Conservation (phyloP, 2,329 filamentous ascomycete species). For the Fusarium kyushuense region DNA sequence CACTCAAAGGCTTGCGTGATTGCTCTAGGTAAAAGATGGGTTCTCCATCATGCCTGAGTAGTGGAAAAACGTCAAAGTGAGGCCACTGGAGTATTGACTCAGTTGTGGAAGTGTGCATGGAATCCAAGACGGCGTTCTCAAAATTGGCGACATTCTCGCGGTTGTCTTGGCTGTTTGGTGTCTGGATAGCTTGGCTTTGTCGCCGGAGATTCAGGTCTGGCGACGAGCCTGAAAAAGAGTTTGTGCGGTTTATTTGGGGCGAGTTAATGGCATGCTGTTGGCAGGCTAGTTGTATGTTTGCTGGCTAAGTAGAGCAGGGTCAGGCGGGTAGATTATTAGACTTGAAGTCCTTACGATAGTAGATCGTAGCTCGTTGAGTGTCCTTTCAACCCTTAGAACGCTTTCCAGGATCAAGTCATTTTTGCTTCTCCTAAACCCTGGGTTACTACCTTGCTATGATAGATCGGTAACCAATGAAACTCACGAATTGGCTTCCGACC, state of each 20-base stretch:
- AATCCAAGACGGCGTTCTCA: constrained; percentile 63
- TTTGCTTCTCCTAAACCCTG: constrained; percentile 57
- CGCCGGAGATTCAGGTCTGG: constrained; percentile 38
- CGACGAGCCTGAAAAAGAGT: constrained; percentile 44
- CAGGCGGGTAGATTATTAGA: neutral
- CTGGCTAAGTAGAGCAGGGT: constrained; percentile 10
- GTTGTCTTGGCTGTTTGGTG: constrained; percentile 37
- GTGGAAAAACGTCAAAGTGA: constrained; percentile 60
- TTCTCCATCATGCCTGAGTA: constrained; percentile 56
- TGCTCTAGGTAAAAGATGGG: constrained; percentile 64
- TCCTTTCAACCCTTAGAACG: constrained; percentile 61
- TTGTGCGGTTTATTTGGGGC: constrained; percentile 35
- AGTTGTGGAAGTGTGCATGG: constrained; percentile 63
- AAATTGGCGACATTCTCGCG: constrained; percentile 47
- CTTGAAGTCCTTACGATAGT: constrained; percentile 51
- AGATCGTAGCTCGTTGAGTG: constrained; percentile 59
- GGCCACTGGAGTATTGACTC: constrained; percentile 65
- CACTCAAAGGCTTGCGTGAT: constrained; percentile 53
- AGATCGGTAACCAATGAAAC: constrained; percentile 9
- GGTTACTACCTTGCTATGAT: constrained; percentile 5
- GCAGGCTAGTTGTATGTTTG: constrained; percentile 15
- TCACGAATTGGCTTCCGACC: constrained; percentile 59
- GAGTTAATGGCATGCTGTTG: constrained; percentile 33
- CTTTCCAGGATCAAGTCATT: constrained; percentile 65
- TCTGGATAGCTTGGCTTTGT: constrained; percentile 44